Evolutionary conservation across 2,329 filamentous ascomycete species (phyloP), one percentile per base, ranked within the genome.

Genomic region (Sporothrix globosa): DNA sequence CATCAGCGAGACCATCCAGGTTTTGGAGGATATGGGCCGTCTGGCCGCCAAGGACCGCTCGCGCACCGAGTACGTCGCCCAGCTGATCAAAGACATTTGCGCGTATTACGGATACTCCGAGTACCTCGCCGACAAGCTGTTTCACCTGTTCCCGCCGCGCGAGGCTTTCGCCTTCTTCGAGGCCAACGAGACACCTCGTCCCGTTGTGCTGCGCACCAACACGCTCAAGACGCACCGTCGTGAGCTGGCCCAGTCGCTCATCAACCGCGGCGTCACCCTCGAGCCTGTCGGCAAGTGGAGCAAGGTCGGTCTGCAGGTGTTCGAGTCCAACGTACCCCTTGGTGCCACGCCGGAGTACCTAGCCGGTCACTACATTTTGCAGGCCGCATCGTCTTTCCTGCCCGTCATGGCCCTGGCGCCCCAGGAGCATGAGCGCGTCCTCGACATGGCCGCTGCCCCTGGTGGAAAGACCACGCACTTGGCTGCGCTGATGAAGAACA

Each of bases 141-240:
- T 94, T 83, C 90, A 91, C 77, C 88, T 99, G 7, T 98, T 99
- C 82, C 89, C 93, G 1, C 92, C 96, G 0, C 90, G 91, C 76
- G 96, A 99, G 82, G 96, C 96, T 0, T 96, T 98, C 76, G 94
- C 94, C 69, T 99, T 99, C 82, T 98, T 99, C 83, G 96, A 99
- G 82, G 95, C 95, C 76, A 99, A 99, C 88, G 96, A 99, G 93
- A 76, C 75, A 92, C 39, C 93, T 17, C 89, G 96, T 67, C 96
- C 96, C 4, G 90, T 99, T 71, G 96, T 99, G 74, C 96, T 99
- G 78, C 90, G 96, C 77, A 98, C 96, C 73, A 99, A 99, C 82
- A 99, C 95, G 10, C 87, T 99, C 71, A 91, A 93, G 75, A 90
- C 88, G 50, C 87, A 90, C 78, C 85, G 88, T 68, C 83, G 88